Percentiles rank a stretch among this genome's conserved stretches.
These are phyloP conservation scores for Hymenoscyphus scutula DNA, from an alignment of 2,329 filamentous ascomycete species.

Conservation along the genomic window DNA sequence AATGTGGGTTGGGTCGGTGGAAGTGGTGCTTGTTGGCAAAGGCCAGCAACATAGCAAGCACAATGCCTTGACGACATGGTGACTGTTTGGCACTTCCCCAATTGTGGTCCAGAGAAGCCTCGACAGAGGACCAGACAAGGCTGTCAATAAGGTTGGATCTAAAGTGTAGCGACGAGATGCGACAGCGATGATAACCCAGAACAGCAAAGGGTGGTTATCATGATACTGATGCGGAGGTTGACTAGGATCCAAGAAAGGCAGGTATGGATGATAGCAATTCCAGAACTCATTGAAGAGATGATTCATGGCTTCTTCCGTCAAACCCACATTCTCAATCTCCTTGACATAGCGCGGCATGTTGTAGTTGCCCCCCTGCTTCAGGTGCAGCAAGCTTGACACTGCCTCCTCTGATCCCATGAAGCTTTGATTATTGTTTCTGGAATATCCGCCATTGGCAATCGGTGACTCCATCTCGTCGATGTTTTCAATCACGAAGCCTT, in stretches of 20 bases:
- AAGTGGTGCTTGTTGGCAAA: conserved; percentile 75
- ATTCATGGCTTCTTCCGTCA: conserved; percentile 61
- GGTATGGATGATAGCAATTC: conserved; percentile 70
- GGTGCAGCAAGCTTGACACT: conserved; percentile 63
- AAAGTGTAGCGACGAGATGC: conserved; percentile 68
- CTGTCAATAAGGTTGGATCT: conserved; percentile 59
- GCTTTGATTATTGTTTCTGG: conserved; percentile 58
- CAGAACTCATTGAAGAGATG: conserved; percentile 75
- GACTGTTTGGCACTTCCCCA: conserved; percentile 72
- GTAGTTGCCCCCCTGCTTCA: conserved; percentile 62
- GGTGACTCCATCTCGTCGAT: conserved; percentile 60
- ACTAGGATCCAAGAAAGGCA: conserved; percentile 69
- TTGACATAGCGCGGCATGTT: conserved; percentile 34
- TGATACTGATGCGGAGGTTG: conserved; percentile 72
- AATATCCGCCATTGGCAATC: conserved; percentile 54
- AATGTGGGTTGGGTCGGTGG: conserved; percentile 75
- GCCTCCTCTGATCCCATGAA: conserved; percentile 68
- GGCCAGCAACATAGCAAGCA: conserved; percentile 81
- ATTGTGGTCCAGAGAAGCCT: conserved; percentile 75
- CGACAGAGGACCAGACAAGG: conserved; percentile 66
- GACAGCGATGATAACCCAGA: conserved; percentile 79
- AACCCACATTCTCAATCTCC: conserved; percentile 58
- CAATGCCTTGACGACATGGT: conserved; percentile 78
- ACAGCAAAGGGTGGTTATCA: conserved; percentile 74
- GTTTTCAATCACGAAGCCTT: conserved; percentile 54